phyloP scores from a whole-genome alignment of 2,329 filamentous ascomycete genomes.

The Leptographium flavum region DNA sequence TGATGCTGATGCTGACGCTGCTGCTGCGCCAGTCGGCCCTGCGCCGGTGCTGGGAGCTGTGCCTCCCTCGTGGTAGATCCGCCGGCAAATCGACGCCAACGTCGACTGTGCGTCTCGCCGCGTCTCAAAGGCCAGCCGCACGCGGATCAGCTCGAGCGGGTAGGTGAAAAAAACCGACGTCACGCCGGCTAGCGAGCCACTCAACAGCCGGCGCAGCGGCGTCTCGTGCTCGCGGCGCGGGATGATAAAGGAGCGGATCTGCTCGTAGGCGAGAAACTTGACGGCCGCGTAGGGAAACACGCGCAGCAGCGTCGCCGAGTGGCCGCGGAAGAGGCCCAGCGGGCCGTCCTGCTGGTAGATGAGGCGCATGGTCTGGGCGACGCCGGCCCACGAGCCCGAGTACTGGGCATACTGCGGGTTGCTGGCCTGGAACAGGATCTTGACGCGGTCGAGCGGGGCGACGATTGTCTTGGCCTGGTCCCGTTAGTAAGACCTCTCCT shows the following conservation, averaged over 20 bases:
- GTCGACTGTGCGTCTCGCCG: slow-evolving; percentile 57
- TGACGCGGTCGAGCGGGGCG: slow-evolving; percentile 89
- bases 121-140: slow-evolving; percentile 90
- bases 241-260: slow-evolving; percentile 73
- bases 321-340: slow-evolving; percentile 74
- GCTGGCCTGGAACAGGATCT: slow-evolving; percentile 94
- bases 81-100: slow-evolving; percentile 60
- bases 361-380: slow-evolving; percentile 66
- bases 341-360: slow-evolving; percentile 66
- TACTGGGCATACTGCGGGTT: slow-evolving; percentile 93
- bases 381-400: slow-evolving; percentile 73
- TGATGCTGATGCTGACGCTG: neutral
- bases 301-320: slow-evolving; percentile 82
- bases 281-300: slow-evolving; percentile 97
- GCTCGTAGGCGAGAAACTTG: slow-evolving; percentile 96
- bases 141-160: slow-evolving; percentile 81
- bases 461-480: slow-evolving; percentile 83
- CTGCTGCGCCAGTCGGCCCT: no score
- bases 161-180: slow-evolving; percentile 95
- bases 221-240: slow-evolving; percentile 62
- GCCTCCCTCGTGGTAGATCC: slow-evolving; percentile 68
- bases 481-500: no score
- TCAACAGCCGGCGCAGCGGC: slow-evolving; percentile 56
- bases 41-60: no score
- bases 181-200: slow-evolving; percentile 65